Conservation (phyloP, 179 eudicot genomes). For the Heliamphora pulchella region DNA sequence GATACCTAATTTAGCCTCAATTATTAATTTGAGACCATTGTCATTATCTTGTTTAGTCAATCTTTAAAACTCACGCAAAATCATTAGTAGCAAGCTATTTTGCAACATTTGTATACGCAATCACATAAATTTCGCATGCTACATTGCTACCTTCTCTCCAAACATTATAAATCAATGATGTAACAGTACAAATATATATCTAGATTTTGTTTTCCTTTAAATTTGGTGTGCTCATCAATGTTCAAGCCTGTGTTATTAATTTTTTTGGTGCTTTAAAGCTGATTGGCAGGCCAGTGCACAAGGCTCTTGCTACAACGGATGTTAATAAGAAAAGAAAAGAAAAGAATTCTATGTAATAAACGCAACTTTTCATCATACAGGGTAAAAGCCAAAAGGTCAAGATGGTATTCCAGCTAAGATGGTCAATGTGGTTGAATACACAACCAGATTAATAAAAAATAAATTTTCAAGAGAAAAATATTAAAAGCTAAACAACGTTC, state of each 20-base stretch:
- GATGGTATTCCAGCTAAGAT: not conserved
- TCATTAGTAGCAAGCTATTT: not conserved
- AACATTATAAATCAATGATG: not conserved
- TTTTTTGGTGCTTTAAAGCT: not conserved
- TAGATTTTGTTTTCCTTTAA: not conserved
- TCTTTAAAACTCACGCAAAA: not conserved
- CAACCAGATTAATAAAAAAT: not conserved
- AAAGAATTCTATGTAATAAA: too few relatives aligned
- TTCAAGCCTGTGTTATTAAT: not conserved
- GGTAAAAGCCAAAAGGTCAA: not conserved
- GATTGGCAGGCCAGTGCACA: not conserved
- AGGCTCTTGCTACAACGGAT: too few relatives aligned
- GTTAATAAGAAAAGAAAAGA: too few relatives aligned
- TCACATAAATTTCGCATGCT: not conserved
- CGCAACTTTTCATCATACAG: too few relatives aligned
- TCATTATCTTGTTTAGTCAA: not conserved
- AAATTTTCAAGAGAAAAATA: not conserved
- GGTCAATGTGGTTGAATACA: not conserved
- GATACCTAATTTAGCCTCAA: not conserved
- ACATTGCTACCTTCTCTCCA: not conserved
- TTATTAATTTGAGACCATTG: not conserved
- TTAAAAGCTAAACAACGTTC: too few relatives aligned
- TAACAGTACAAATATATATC: not conserved
- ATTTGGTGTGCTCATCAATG: not conserved
- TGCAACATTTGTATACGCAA: not conserved